phyloP scores from a whole-genome alignment of 1,139 yeast species.

The Lodderomyces parapsilosis region DNA sequence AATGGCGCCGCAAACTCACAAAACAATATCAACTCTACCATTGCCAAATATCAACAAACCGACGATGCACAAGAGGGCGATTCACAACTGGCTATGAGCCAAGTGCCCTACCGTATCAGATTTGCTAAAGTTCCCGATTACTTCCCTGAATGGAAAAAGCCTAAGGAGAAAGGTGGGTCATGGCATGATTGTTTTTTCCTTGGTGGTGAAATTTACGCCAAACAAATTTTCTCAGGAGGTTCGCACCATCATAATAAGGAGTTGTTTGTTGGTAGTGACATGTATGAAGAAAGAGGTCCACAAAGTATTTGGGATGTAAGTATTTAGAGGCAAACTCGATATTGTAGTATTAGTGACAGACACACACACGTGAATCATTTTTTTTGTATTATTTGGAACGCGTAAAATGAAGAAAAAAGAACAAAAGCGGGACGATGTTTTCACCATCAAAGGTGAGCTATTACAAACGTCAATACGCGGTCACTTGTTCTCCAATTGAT shows the following conservation, averaged over 20 bases:
- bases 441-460: too few relatives aligned
- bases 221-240: conserved; percentile 71
- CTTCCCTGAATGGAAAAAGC: conserved; percentile 92
- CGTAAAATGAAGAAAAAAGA: too few relatives aligned
- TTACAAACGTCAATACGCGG: too few relatives aligned
- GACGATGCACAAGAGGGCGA: conserved; percentile 35
- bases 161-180: conserved; percentile 54
- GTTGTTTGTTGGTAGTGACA: conserved; percentile 67
- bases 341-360: background rate
- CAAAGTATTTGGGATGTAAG: conserved; percentile 55
- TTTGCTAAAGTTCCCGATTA: conserved; percentile 80
- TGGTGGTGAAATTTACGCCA: conserved; percentile 87
- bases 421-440: too few relatives aligned
- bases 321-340: conserved; percentile 15
- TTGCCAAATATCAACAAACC: conserved; percentile 45
- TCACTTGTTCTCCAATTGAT: background rate
- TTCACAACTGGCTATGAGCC: conserved; percentile 34
- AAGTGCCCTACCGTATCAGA: conserved; percentile 75
- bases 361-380: too few relatives aligned
- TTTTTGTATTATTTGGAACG: too few relatives aligned
- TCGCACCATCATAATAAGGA: conserved; percentile 59
- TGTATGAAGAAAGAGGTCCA: conserved; percentile 82
- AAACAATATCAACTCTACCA: conserved; percentile 35
- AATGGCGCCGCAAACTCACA: conserved; percentile 17
- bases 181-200: conserved; percentile 73